phyloP scores from a whole-genome alignment of 305 asterid species.

The Withania somnifera region DNA sequence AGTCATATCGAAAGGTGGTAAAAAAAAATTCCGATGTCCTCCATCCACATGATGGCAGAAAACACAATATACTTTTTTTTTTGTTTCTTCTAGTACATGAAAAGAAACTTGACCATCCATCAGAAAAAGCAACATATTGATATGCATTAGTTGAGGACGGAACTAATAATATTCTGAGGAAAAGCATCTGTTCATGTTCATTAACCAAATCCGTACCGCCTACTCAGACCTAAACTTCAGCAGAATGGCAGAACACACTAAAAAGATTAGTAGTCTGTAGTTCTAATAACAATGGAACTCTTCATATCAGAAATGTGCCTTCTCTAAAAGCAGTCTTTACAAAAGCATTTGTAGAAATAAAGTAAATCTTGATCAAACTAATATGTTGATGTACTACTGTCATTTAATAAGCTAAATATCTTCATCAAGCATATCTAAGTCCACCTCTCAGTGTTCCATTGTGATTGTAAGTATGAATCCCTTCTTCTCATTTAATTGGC shows the following conservation, averaged over 20 bases:
- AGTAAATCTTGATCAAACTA: neutral
- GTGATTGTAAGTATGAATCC: neutral
- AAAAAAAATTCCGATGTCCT: neutral
- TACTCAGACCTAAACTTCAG: neutral
- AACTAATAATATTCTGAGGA: neutral
- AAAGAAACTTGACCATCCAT: neutral
- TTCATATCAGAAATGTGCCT: neutral
- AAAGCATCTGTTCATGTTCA: neutral
- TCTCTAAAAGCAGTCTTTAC: neutral
- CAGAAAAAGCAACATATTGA: neutral
- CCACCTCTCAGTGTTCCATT: neutral
- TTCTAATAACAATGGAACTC: neutral
- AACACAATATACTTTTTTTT: neutral
- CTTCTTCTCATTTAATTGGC: neutral
- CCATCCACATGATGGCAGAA: neutral
- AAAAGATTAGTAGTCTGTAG: neutral
- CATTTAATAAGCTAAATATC: neutral
- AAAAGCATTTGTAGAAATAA: neutral
- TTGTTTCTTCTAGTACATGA: neutral
- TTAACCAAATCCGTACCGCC: neutral
- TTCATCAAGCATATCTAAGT: neutral
- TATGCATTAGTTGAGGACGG: neutral
- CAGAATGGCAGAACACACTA: neutral
- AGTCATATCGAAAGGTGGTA: neutral
- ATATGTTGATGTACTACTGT: neutral